These are phyloP conservation scores for Fusarium sp. DNA, from an alignment of 2,329 filamentous ascomycete species.

Conservation along the genomic window DNA sequence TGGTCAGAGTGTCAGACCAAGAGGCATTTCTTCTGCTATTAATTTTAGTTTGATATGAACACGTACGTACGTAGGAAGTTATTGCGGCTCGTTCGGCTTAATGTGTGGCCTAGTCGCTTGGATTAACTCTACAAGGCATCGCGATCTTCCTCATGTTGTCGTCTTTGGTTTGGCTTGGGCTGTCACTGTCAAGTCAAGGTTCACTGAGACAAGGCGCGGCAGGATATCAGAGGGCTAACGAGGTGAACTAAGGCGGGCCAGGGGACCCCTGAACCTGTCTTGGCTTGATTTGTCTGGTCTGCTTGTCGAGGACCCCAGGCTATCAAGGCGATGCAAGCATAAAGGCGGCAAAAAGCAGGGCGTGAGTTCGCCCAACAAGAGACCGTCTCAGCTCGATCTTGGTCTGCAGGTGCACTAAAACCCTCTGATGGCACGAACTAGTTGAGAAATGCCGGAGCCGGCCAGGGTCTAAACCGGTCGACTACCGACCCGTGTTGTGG, in stretches of 20 bases:
- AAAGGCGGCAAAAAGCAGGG: constrained; percentile 14
- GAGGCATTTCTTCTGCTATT: constrained; percentile 1
- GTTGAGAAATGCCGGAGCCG: constrained; percentile 24
- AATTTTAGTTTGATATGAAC: background rate
- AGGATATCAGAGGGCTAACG: constrained; percentile 7
- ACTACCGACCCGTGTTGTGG: constrained; percentile 6
- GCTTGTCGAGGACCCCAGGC: background rate
- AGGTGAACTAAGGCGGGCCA: constrained; percentile 17
- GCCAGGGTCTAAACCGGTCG: constrained; percentile 17
- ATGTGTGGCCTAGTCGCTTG: background rate
- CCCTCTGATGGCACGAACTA: constrained; percentile 19
- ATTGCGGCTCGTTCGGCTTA: constrained; percentile 13
- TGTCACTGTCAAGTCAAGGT: constrained; percentile 21
- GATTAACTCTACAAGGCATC: constrained; percentile 9
- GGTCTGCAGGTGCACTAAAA: constrained; percentile 16
- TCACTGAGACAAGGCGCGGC: constrained; percentile 29
- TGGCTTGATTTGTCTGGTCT: background rate
- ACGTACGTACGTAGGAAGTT: background rate
- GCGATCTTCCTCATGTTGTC: constrained; percentile 10
- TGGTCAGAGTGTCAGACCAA: background rate
- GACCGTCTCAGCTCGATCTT: constrained; percentile 25
- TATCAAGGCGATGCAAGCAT: background rate
- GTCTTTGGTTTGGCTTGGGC: constrained; percentile 7
- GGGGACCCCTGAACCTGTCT: constrained; percentile 16
- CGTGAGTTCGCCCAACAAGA: background rate